Evolutionary conservation across 768 basidiomycete genomes (phyloP), one percentile per base, ranked within the genome.

Genomic region (Suillus hirtellus): DNA sequence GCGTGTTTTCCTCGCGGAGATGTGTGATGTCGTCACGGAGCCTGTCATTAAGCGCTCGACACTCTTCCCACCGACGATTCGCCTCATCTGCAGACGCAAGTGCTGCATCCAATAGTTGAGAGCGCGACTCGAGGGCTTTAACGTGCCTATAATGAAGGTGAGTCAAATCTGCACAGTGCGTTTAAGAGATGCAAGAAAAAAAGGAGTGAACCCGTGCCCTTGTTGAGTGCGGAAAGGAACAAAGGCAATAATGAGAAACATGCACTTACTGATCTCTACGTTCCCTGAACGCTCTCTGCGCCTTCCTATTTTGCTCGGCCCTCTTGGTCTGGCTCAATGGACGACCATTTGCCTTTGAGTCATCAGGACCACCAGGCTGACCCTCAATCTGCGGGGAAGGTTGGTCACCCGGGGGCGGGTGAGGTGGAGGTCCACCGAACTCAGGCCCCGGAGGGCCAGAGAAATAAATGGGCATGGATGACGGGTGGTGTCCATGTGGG

Each of bases 271-370:
- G 89, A 78, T 97, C 95, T 70, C 95, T 81, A 37, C 95, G 86
- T 73, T 95, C 92, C 64, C 95, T 80, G 75, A 96, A 97, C 1
- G 93, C 94, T 47, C 94, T 84, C 77, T 97, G 95, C 0, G 95
- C 95, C 75, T 95, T 95, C 68, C 95, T 84, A 75, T 97, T 97
- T 79, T 97, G 95, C 70, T 96, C 95, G 49, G 95, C 95, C 11
- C 95, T 86, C 72, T 95, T 95, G 72, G 88, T 90, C 71, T 83
- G 86, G 75, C 89, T 92, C 58, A 95, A 80, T 12, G 86, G 77
- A 54, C 92, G 81, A 31, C 82, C 82, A 21, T 77, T 74, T 2
- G 0, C 62, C 60, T 64, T 65, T 17, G 47, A 40, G 38, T 37
- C 56, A 1, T 10, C 40, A 34, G 69, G 68, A 19, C 72, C 63